Evolutionary conservation across 177 flowering plant genomes (phyloP).

Genomic region (Vitis hybrid): DNA sequence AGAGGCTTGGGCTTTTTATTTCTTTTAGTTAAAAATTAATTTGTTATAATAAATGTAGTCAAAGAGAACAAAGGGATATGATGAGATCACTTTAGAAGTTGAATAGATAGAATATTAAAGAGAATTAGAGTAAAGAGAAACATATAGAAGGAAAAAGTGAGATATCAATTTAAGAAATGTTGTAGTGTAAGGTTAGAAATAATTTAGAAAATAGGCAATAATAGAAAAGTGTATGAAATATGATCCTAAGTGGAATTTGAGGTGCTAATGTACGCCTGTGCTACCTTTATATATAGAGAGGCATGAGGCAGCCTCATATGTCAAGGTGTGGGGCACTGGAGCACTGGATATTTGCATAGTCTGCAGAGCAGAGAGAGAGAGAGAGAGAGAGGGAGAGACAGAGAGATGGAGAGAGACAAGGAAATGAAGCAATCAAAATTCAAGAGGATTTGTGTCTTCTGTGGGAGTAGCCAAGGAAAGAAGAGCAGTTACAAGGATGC

Average conservation of each 20-base stretch:
- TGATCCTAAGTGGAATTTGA: background rate
- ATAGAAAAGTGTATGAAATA: too few relatives aligned
- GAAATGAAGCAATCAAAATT: slow-evolving; percentile 31
- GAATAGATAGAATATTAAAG: too few relatives aligned
- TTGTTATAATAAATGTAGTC: too few relatives aligned
- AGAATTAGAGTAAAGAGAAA: too few relatives aligned
- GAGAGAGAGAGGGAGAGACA: background rate
- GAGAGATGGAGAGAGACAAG: slow-evolving; percentile 6
- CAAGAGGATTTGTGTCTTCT: slow-evolving; percentile 47
- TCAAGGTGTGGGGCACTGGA: background rate
- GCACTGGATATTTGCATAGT: slow-evolving; percentile 1
- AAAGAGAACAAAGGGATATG: too few relatives aligned
- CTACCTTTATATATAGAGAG: slow-evolving; percentile 13
- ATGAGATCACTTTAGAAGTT: too few relatives aligned
- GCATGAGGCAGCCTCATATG: slow-evolving; percentile 1
- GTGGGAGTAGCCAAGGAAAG: slow-evolving; percentile 49
- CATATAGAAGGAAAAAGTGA: too few relatives aligned
- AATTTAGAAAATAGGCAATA: too few relatives aligned
- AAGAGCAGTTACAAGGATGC: slow-evolving; percentile 42
- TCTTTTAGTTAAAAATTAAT: too few relatives aligned
- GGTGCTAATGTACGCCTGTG: slow-evolving; percentile 4
- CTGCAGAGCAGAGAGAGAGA: slow-evolving; percentile 21
- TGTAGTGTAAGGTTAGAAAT: too few relatives aligned
- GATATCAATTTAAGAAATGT: too few relatives aligned
- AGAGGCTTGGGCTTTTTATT: too few relatives aligned